These are phyloP conservation scores for Coccomyxa sp. DNA, from an alignment of 139 green algal genomes.

Conservation along the genomic window DNA sequence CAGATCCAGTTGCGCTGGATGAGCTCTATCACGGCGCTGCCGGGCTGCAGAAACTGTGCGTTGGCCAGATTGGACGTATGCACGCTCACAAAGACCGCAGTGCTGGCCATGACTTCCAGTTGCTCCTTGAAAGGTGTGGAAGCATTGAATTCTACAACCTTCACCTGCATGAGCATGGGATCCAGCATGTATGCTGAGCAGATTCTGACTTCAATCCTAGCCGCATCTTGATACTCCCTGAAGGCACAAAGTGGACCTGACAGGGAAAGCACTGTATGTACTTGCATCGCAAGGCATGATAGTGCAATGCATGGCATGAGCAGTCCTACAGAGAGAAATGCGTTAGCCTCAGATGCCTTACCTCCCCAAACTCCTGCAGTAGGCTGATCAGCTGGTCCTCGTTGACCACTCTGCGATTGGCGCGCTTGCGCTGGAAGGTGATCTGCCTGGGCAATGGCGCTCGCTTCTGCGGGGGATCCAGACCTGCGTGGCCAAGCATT, in stretches of 20 bases:
- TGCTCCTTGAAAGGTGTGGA: constrained; percentile 64
- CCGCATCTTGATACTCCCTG: too few relatives aligned
- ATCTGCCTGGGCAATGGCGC: constrained; percentile 57
- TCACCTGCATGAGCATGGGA: constrained; percentile 33
- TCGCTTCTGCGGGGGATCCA: constrained; percentile 15
- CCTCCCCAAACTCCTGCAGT: constrained; percentile 60
- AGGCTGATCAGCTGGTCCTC: constrained; percentile 59
- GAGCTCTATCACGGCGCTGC: constrained; percentile 71
- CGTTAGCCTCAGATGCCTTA: constrained; percentile 5
- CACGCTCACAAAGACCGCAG: constrained; percentile 69
- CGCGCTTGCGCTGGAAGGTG: constrained; percentile 76
- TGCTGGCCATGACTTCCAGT: constrained; percentile 66
- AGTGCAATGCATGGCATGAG: background rate
- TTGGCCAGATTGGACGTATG: constrained; percentile 88
- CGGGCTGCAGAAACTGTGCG: constrained; percentile 71
- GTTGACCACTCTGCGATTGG: constrained; percentile 83
- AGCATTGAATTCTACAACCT: constrained; percentile 51
- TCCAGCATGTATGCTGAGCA: too few relatives aligned
- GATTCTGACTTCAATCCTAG: too few relatives aligned
- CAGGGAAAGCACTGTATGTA: too few relatives aligned
- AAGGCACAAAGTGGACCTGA: too few relatives aligned
- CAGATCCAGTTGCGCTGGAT: constrained; percentile 86
- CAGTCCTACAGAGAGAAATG: background rate
- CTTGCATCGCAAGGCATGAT: background rate
- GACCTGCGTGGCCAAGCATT: too few relatives aligned